Conservation (phyloP, 2,329 filamentous ascomycete species). For the Stenocarpella maydis region DNA sequence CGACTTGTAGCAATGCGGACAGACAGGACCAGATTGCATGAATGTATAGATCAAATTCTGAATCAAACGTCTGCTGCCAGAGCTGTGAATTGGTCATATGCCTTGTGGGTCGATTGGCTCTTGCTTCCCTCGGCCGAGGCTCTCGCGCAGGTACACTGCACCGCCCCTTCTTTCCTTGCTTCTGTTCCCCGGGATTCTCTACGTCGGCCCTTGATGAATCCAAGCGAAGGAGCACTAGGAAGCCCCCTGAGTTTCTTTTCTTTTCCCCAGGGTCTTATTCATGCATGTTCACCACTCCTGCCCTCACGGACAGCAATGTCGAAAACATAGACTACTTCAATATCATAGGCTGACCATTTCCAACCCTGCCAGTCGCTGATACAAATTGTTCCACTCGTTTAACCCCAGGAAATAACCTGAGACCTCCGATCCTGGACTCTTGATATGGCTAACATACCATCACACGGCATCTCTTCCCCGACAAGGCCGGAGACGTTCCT, state of each 20-base stretch:
- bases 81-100: neutral
- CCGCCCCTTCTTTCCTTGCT: neutral
- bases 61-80: neutral
- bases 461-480: neutral
- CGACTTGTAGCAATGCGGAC: conserved; percentile 12
- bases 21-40: conserved; percentile 9
- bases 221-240: neutral
- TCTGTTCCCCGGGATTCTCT: neutral
- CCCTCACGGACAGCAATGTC: neutral
- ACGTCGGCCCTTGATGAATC: neutral
- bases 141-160: neutral
- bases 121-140: neutral
- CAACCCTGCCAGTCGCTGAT: neutral
- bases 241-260: neutral
- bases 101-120: neutral
- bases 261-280: too few species aligned
- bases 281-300: neutral
- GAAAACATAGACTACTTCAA: too few species aligned
- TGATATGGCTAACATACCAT: conserved; percentile 18
- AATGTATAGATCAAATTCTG: conserved; percentile 17
- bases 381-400: conserved; percentile 13
- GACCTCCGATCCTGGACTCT: neutral
- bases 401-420: neutral
- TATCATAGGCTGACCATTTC: neutral
- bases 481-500: conserved; percentile 48